Base-by-base conservation (phyloP, 306 rosid genomes). In the Mimosa pudica region DNA sequence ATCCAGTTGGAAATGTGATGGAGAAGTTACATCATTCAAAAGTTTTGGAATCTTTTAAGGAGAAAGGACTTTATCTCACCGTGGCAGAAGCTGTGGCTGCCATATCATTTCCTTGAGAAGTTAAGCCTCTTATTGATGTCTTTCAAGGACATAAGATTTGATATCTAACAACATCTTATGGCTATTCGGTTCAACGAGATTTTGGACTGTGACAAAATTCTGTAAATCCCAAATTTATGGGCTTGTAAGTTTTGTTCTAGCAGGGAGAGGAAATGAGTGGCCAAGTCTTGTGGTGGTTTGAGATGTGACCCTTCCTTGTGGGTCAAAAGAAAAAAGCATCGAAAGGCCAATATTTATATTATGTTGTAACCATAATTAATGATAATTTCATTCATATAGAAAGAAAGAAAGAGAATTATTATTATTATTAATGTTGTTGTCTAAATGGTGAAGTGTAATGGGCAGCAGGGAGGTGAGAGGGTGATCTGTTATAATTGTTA, bases 21-120 rank as follows among this genome's bases (percentile, higher is more conserved):
- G 98, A 93, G 75, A 93, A 91, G 84, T 90, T 90, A 38, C 86
- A 91, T 24, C 75, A 74, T 36, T 86, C 98, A 30, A 71, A 83
- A 57, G 44, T 75, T 48, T 83, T 91, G 87, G 92, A 89, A 54
- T 81, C 82, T 47, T 91, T 91, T 58, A 90, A 89, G 62, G 44
- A 52, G 52, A 82, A 80, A 62, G 95, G 95, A 57, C 71, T 90
- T 16, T 91, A 91, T 84, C 93, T 91, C 67, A 80, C 98, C 2
- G 98, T 93, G 17, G 95, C 91, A 82, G 93, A 93, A 90, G 97
- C 95, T 16, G 89, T 93, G 64, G 87, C 90, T 38, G 88, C 89
- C 78, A 85, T 85, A 73, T 86, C 97, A 16, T 78, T 88, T 14
- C 54, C 67, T 1, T 86, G 83, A 83, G 89, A 89, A 83, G 82